phyloP scores from a whole-genome alignment of 805 yeast genomes.

The Cyberlindnera sargentensis region DNA sequence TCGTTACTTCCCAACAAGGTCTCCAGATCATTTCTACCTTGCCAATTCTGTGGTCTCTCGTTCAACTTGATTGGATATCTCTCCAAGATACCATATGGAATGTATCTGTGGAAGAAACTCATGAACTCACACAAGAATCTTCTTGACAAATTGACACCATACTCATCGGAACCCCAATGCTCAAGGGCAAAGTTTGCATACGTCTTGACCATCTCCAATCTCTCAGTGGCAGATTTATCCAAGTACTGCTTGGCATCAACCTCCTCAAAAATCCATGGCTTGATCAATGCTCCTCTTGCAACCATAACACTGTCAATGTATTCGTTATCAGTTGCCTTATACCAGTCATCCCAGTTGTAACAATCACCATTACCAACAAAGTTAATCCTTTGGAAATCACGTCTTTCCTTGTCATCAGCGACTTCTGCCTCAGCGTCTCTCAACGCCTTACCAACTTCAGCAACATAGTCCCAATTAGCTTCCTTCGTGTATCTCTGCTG shows the following conservation, averaged over 20 bases:
- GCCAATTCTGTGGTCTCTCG: conserved; percentile 92
- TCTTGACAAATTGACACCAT: conserved; percentile 83
- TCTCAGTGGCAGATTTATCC: conserved; percentile 85
- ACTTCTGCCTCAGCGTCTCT: conserved; percentile 46
- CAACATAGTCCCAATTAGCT: conserved; percentile 91
- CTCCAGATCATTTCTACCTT: conserved; percentile 88
- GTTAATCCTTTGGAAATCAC: conserved; percentile 59
- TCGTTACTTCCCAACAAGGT: conserved; percentile 80
- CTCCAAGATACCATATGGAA: conserved; percentile 91
- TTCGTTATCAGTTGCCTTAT: conserved; percentile 52
- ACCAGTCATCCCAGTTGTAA: conserved; percentile 83
- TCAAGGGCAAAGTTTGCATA: conserved; percentile 79
- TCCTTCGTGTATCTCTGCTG: conserved; percentile 89
- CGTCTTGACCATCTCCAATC: conserved; percentile 65
- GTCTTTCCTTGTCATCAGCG: conserved; percentile 53
- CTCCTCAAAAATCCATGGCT: conserved; percentile 99
- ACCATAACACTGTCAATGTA: conserved; percentile 93
- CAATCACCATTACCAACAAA: conserved; percentile 95
- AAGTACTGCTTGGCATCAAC: conserved; percentile 81
- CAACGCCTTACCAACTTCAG: conserved; percentile 63
- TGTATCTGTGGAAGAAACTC: conserved; percentile 88
- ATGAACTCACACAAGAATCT: conserved; percentile 90
- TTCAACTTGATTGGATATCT: conserved; percentile 82
- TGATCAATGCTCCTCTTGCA: conserved; percentile 95
- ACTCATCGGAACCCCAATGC: conserved; percentile 98